Base-by-base conservation (phyloP, 352 stramenopile genomes). In the Pythium sukuiense region DNA sequence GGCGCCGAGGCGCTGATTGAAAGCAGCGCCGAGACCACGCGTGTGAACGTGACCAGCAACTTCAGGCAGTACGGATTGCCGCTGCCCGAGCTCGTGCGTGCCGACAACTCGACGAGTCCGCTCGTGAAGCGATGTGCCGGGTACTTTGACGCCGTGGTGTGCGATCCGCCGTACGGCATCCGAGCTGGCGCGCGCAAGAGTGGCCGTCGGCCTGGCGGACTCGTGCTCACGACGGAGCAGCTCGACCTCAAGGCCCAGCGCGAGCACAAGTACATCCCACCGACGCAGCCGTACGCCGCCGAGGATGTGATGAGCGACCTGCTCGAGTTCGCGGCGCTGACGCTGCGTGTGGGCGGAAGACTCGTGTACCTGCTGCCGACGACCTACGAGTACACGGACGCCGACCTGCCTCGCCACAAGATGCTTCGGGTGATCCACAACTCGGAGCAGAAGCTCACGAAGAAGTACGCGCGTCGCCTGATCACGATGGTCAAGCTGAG, bases 301-400 rank as follows among this genome's bases (percentile, higher is more conserved):
- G 95, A 97, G 46, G 97, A 99, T 74, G 95, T 99, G 41, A 98
- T 99, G 92, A 84, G 87, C 1, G 97, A 99, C 73, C 73, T 99
- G 52, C 78, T 99, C 24, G 84, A 98, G 67, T 93, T 99, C 63
- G 76, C 90, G 9, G 88, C 91, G 6, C 70, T 74, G 53, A 88
- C 81, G 24, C 75, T 98, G 54, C 76, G 76, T 6, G 73, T 92
- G 32, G 87, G 85, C 41, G 91, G 90, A 5, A 80, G 89, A 1
- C 74, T 97, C 24, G 89, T 95, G 50, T 97, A 97, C 56, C 59
- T 97, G 49, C 71, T 97, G 30, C 90, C 90, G 26, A 92, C 86
- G 6, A 92, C 77, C 11, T 90, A 90, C 68, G 77, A 89, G 67
- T 96, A 95, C 69, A 90, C 76, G 37, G 85, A 94, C 61, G 75